Conservation (phyloP, 2,329 filamentous ascomycete genomes). For the Fusarium circinatum region DNA sequence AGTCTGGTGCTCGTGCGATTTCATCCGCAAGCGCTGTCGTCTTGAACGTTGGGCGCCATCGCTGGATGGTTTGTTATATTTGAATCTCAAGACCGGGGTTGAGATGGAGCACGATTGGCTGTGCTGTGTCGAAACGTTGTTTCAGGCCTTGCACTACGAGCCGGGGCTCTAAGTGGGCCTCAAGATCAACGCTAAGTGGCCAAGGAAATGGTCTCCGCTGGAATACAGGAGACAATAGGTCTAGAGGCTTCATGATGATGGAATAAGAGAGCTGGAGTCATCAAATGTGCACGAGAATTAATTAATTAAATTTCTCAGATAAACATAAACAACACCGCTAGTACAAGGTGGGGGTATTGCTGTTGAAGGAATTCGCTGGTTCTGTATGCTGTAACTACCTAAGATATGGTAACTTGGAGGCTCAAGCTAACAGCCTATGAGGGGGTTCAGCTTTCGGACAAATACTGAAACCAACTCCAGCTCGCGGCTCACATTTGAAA, state of each 20-base stretch:
- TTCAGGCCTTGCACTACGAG: slow-evolving; percentile 34
- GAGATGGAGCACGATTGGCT: slow-evolving; percentile 36
- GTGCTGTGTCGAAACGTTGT: slow-evolving; percentile 35
- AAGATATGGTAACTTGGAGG: not conserved
- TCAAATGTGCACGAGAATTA: not conserved
- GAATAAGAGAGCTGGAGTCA: not conserved
- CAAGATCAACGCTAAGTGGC: slow-evolving; percentile 6
- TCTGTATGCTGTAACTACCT: too few species aligned
- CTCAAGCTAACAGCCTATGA: not conserved
- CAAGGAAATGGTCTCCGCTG: not conserved
- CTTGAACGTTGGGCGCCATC: slow-evolving; percentile 26
- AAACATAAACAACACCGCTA: rapidly evolving
- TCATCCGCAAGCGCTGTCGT: slow-evolving; percentile 32
- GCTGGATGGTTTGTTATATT: slow-evolving; percentile 15
- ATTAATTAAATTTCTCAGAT: not conserved
- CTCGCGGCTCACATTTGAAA: not conserved
- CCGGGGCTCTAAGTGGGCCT: not conserved
- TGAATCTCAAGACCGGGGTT: slow-evolving; percentile 41
- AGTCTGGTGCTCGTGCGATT: slow-evolving; percentile 31
- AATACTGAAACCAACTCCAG: not conserved
- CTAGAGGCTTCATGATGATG: not conserved
- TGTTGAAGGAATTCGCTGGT: too few species aligned
- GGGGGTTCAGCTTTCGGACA: not conserved
- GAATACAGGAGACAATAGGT: not conserved
- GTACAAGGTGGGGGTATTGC: rapidly evolving